These are phyloP conservation scores for Pseudophaeomoniella oleicola DNA, from an alignment of 2,329 filamentous ascomycete species.

Conservation along the genomic window DNA sequence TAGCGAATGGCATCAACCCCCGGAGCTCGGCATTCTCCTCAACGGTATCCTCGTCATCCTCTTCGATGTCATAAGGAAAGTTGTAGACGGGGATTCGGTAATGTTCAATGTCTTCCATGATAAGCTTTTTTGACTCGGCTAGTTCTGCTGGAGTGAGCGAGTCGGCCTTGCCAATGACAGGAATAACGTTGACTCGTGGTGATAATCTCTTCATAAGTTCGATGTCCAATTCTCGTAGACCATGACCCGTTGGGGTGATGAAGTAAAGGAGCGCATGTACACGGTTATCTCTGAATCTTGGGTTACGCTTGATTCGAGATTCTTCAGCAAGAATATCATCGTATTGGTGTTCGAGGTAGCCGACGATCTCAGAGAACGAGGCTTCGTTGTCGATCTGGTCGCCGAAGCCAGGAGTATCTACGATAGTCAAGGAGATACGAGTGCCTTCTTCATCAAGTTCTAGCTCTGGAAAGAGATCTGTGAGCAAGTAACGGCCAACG, in stretches of 20 bases:
- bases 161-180: constrained; percentile 96
- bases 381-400: constrained; percentile 99
- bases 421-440: constrained; percentile 93
- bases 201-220: constrained; percentile 99
- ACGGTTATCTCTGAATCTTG: constrained; percentile 96
- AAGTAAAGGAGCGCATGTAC: constrained; percentile 98
- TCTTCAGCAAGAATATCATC: constrained; percentile 98
- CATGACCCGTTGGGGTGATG: constrained; percentile 94
- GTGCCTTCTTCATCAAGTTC: constrained; percentile 98
- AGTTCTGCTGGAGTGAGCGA: constrained; percentile 92
- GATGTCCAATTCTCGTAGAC: constrained; percentile 96
- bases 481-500: constrained; percentile 4
- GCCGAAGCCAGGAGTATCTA: constrained; percentile 95
- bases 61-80: constrained; percentile 99
- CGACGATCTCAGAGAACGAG: constrained; percentile 96
- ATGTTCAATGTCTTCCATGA: constrained; percentile 99
- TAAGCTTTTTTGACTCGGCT: constrained; percentile 97
- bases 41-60: constrained; percentile 97
- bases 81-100: constrained; percentile 99
- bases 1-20: constrained; percentile 96
- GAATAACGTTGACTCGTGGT: constrained; percentile 95
- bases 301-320: constrained; percentile 99
- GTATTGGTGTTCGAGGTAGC: constrained; percentile 97
- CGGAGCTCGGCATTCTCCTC: constrained; percentile 97
- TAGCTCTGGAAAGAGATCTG: constrained; percentile 54